Percentiles rank a stretch among this genome's conserved stretches.
phyloP scores from a whole-genome alignment of 2,329 filamentous ascomycete species.

The Beauveria pseudobassiana region DNA sequence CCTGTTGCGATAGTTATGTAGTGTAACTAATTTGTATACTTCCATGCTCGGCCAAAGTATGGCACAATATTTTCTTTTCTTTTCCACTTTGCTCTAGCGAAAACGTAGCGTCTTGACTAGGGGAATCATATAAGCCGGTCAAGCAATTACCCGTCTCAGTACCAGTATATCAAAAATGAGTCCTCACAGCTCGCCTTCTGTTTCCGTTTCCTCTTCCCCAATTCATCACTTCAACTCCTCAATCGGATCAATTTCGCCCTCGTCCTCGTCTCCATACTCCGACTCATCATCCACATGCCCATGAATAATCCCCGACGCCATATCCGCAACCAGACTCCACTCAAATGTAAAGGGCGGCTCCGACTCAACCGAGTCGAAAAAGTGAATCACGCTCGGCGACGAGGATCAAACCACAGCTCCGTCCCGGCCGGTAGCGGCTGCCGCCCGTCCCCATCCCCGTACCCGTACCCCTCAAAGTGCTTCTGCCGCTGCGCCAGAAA shows the following conservation, averaged over 20 bases:
- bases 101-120: too few relatives aligned
- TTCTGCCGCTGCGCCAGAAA: not conserved
- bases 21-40: too few relatives aligned
- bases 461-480: not conserved
- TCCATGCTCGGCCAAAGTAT: too few relatives aligned
- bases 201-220: too few relatives aligned
- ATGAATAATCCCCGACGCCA: not conserved
- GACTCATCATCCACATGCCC: not conserved
- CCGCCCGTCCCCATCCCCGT: not conserved
- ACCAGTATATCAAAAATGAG: too few relatives aligned
- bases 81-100: too few relatives aligned
- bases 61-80: too few relatives aligned
- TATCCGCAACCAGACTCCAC: not conserved
- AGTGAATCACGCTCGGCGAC: not conserved
- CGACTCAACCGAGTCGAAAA: slow-evolving; percentile 6
- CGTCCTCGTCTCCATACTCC: not conserved
- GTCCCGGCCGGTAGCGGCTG: not conserved
- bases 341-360: slow-evolving; percentile 4
- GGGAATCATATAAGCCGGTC: too few relatives aligned
- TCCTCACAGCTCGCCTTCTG: too few relatives aligned
- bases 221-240: not conserved
- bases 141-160: too few relatives aligned
- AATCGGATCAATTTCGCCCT: not conserved
- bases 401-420: slow-evolving; percentile 8
- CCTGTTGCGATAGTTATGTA: too few relatives aligned